phyloP scores from a whole-genome alignment of 208 protist species.

The Crithidia fasciculata region DNA sequence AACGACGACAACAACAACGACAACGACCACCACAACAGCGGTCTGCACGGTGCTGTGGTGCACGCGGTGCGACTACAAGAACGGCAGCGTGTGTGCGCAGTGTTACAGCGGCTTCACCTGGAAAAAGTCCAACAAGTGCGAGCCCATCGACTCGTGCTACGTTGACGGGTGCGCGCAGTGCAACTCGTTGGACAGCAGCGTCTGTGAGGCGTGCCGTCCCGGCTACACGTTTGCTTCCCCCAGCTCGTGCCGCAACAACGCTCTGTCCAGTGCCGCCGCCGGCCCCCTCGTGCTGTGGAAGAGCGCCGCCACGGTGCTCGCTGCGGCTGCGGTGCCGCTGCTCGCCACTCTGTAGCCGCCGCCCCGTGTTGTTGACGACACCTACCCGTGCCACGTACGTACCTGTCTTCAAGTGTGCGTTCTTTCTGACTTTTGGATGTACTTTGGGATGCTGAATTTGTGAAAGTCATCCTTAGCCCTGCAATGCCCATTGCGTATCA shows the following conservation, averaged over 20 bases:
- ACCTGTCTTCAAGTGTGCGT: neutral
- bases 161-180: constrained; percentile 5
- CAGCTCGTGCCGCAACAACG: neutral
- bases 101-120: constrained; percentile 9
- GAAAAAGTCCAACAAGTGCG: constrained; percentile 13
- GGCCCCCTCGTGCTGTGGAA: neutral
- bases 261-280: neutral
- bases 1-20: neutral
- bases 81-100: constrained; percentile 9
- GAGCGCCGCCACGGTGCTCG: neutral
- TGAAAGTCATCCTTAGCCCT: neutral
- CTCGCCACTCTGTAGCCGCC: neutral
- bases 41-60: constrained; percentile 8
- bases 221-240: constrained; percentile 1
- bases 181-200: constrained; percentile 12
- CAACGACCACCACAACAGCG: constrained; percentile 8
- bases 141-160: constrained; percentile 7
- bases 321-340: neutral
- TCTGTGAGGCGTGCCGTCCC: neutral
- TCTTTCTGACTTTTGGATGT: neutral
- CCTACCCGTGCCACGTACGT: neutral
- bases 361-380: neutral
- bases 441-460: neutral
- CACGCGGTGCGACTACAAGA: constrained; percentile 5
- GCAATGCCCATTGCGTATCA: no score